phyloP scores from a whole-genome alignment of 768 basidiomycete species.

The Suillus lakei region DNA sequence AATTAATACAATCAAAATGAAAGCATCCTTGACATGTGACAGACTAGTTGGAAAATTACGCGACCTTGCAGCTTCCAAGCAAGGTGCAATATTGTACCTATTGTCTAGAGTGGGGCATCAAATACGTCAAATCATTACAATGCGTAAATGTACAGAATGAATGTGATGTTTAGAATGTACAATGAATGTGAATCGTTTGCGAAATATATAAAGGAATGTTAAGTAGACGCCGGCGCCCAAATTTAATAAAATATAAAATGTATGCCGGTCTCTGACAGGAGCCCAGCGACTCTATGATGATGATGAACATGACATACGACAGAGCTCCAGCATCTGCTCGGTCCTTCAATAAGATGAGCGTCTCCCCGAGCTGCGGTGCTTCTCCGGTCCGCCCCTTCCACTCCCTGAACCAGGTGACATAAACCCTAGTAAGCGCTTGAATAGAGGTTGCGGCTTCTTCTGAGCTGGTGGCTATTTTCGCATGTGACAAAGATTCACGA shows the following conservation, averaged over 20 bases:
- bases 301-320: neutral
- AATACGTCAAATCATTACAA: neutral
- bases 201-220: neutral
- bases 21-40: neutral
- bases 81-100: neutral
- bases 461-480: constrained; percentile 35
- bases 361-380: constrained; percentile 16
- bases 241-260: neutral
- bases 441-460: constrained; percentile 33
- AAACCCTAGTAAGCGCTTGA: constrained; percentile 36
- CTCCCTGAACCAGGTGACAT: constrained; percentile 29
- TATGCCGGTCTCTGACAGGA: neutral
- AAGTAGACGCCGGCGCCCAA: neutral
- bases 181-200: neutral
- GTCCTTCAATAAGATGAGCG: constrained; percentile 27
- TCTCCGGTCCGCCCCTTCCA: constrained; percentile 28
- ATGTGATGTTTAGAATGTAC: neutral
- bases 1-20: neutral
- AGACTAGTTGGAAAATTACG: neutral
- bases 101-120: neutral
- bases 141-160: constrained; percentile 9
- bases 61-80: neutral
- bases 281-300: neutral
- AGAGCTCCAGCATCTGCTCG: neutral
- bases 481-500: constrained; percentile 7